These are phyloP conservation scores for Linnemannia elongata DNA, from an alignment of 192 early-diverging fungal genomes.

Conservation along the genomic window DNA sequence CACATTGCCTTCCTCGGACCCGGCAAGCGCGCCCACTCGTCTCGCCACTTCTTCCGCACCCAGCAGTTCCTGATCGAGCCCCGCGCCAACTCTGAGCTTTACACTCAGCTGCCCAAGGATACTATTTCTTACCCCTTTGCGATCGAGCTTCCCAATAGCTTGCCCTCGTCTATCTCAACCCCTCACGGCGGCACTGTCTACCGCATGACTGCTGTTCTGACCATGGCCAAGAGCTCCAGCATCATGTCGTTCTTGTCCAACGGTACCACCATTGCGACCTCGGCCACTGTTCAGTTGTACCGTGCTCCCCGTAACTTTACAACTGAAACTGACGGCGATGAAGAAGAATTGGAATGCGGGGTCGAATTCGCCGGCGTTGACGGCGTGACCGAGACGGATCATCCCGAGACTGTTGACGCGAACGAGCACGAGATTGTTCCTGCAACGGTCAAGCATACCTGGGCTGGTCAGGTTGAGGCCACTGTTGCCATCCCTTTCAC, in stretches of 20 bases:
- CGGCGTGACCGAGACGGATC: slow-evolving; percentile 12
- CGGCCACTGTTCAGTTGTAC: slow-evolving; percentile 36
- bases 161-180: slow-evolving; percentile 42
- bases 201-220: slow-evolving; percentile 46
- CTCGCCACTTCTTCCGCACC: slow-evolving; percentile 44
- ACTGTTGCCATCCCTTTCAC: slow-evolving; percentile 35
- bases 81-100: slow-evolving; percentile 20
- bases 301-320: slow-evolving; percentile 24
- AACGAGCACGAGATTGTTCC: slow-evolving; percentile 31
- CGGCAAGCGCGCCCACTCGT: slow-evolving; percentile 50
- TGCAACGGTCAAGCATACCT: slow-evolving; percentile 36
- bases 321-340: background rate
- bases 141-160: slow-evolving; percentile 39
- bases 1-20: slow-evolving; percentile 53
- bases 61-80: slow-evolving; percentile 48
- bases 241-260: slow-evolving; percentile 50
- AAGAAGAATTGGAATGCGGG: background rate
- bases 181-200: slow-evolving; percentile 56
- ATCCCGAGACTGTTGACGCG: slow-evolving; percentile 13
- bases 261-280: slow-evolving; percentile 20
- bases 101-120: slow-evolving; percentile 29
- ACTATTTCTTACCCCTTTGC: slow-evolving; percentile 29
- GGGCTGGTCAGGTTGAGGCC: slow-evolving; percentile 45
- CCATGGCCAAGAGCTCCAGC: slow-evolving; percentile 38
- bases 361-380: background rate